Percentiles rank a stretch among this genome's conserved stretches.
These are phyloP conservation scores for Symbiodinium pilosum DNA, from an alignment of 73 alveolate species.

Conservation along the genomic window DNA sequence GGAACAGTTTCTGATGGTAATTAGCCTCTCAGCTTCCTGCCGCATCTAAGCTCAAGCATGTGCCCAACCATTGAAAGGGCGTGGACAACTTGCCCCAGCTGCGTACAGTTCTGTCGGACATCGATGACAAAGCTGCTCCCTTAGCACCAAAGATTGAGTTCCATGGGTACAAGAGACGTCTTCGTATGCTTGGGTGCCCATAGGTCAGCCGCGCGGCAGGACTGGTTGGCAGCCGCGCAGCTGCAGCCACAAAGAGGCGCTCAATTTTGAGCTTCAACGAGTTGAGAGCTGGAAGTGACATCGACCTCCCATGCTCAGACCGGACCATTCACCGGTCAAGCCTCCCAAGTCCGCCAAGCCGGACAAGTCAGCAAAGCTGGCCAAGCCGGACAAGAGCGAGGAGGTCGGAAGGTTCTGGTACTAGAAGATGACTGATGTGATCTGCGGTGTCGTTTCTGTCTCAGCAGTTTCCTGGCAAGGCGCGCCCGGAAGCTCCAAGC, in stretches of 20 bases:
- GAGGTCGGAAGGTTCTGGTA: not conserved
- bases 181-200: not conserved
- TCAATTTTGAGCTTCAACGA: no score
- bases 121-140: not conserved
- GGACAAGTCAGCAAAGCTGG: not conserved
- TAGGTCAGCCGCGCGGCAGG: slow-evolving; percentile 86
- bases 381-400: not conserved
- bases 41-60: not conserved
- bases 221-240: slow-evolving; percentile 82
- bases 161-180: no score
- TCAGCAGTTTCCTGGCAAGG: not conserved
- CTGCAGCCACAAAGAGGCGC: slow-evolving; percentile 20
- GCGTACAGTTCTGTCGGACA: not conserved
- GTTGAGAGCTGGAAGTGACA: no score
- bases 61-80: no score
- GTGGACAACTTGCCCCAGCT: slow-evolving; percentile 2
- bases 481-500: not conserved
- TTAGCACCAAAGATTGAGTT: not conserved
- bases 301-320: no score
- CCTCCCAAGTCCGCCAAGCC: no score
- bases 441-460: not conserved
- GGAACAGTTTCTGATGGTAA: no score
- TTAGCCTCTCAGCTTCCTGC: not conserved
- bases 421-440: not conserved
- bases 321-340: no score